phyloP scores from a whole-genome alignment of 257 asterid species.

The Buddleja alternifolia region DNA sequence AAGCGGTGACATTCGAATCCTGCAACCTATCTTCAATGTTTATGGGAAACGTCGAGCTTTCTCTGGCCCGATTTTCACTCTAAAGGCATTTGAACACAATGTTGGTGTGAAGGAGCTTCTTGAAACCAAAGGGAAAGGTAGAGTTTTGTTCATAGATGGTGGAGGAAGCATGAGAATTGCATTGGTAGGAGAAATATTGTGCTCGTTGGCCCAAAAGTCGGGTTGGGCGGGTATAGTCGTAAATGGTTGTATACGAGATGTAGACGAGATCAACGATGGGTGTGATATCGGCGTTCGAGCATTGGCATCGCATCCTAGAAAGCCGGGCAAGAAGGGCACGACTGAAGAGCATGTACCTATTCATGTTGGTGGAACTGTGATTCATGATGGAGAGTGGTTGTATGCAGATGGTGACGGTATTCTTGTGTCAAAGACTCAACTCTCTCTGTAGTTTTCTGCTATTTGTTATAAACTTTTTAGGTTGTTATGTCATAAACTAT shows the following conservation, averaged over 20 bases:
- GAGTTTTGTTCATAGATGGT: slow-evolving; percentile 82
- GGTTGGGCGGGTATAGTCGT: slow-evolving; percentile 86
- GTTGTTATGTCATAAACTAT: too few species aligned
- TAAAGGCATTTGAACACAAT: slow-evolving; percentile 84
- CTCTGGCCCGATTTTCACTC: slow-evolving; percentile 72
- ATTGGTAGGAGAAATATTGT: slow-evolving; percentile 73
- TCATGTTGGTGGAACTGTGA: too few species aligned
- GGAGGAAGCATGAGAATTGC: slow-evolving; percentile 90
- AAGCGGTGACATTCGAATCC: slow-evolving; percentile 68
- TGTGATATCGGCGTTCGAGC: slow-evolving; percentile 54
- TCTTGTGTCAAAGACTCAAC: too few species aligned
- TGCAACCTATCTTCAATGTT: slow-evolving; percentile 74
- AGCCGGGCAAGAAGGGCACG: too few species aligned
- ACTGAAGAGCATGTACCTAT: too few species aligned
- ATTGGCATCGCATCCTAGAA: too few species aligned
- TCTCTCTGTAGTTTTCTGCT: too few species aligned
- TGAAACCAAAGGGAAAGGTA: slow-evolving; percentile 71
- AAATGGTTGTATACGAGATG: slow-evolving; percentile 81
- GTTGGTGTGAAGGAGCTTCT: slow-evolving; percentile 73
- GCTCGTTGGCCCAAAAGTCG: slow-evolving; percentile 73
- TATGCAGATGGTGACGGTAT: too few species aligned
- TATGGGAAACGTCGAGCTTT: slow-evolving; percentile 72
- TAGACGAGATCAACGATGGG: slow-evolving; percentile 79
- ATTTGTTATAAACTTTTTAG: too few species aligned
- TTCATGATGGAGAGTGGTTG: too few species aligned